phyloP scores from a whole-genome alignment of 345 rosid genomes.

The Syzygium jambos region DNA sequence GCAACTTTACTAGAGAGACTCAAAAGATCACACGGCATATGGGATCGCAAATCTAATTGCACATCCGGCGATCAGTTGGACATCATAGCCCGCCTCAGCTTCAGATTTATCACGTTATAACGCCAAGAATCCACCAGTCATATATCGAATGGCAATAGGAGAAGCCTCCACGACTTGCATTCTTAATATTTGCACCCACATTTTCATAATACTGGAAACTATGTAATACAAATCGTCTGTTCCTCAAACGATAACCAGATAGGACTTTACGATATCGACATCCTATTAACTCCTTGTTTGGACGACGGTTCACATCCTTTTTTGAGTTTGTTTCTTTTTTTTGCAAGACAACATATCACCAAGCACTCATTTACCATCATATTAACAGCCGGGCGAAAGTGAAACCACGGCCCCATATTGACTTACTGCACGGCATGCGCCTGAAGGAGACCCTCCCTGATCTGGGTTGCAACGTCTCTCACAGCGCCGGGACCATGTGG shows the following conservation, averaged over 20 bases:
- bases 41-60: background rate
- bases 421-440: slow-evolving; percentile 14
- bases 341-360: background rate
- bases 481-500: slow-evolving; percentile 80
- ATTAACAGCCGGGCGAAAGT: background rate
- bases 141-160: background rate
- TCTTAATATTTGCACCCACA: background rate
- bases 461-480: slow-evolving; percentile 51
- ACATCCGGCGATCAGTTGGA: no score
- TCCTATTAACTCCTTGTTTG: no score
- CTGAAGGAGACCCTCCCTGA: slow-evolving; percentile 72
- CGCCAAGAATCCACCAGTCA: background rate
- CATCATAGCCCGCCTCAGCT: background rate
- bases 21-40: no score
- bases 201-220: background rate
- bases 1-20: background rate
- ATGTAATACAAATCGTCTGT: background rate
- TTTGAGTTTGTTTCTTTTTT: background rate
- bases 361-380: background rate
- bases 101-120: background rate
- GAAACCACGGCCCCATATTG: background rate
- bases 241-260: background rate
- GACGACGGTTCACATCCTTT: background rate
- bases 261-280: no score
- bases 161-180: background rate